phyloP scores from a whole-genome alignment of 2,329 filamentous ascomycete species.

The Aspergillus pseudoterreus region DNA sequence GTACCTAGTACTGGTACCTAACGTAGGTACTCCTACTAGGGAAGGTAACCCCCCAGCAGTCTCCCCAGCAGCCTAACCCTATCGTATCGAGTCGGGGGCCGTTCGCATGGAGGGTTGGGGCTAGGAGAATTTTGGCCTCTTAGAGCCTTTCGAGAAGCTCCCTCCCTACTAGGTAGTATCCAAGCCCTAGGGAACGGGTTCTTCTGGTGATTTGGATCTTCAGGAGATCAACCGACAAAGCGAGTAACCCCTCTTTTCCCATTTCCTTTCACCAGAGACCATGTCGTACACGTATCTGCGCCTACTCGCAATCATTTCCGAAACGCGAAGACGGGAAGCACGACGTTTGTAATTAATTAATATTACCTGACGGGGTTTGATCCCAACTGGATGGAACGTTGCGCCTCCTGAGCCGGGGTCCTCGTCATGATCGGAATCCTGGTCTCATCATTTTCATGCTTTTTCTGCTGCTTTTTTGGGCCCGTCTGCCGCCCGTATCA shows the following conservation, averaged over 20 bases:
- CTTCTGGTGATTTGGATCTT: conserved; percentile 18
- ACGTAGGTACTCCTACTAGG: no score
- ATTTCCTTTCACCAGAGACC: not conserved
- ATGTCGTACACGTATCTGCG: not conserved
- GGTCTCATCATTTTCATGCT: not conserved
- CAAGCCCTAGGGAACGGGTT: not conserved
- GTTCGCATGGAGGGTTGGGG: not conserved
- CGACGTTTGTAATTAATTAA: conserved; percentile 4
- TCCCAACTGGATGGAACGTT: conserved; percentile 27
- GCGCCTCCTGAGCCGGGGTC: conserved; percentile 20
- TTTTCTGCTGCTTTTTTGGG: not conserved
- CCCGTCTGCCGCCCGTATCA: not conserved
- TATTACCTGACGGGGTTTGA: conserved; percentile 3
- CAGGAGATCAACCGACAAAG: conserved; percentile 18
- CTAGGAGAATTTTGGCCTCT: conserved; percentile 1
- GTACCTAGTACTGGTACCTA: not conserved
- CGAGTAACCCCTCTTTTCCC: not conserved
- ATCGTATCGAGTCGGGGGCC: not conserved
- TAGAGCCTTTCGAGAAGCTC: not conserved
- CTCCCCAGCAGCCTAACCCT: not conserved
- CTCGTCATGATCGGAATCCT: conserved; percentile 8
- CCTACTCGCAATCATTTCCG: not conserved
- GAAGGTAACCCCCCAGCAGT: no score
- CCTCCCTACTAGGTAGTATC: not conserved
- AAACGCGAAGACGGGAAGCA: not conserved